Base-by-base conservation (phyloP, 78 protist genomes). In the Dictyostelium purpureum region DNA sequence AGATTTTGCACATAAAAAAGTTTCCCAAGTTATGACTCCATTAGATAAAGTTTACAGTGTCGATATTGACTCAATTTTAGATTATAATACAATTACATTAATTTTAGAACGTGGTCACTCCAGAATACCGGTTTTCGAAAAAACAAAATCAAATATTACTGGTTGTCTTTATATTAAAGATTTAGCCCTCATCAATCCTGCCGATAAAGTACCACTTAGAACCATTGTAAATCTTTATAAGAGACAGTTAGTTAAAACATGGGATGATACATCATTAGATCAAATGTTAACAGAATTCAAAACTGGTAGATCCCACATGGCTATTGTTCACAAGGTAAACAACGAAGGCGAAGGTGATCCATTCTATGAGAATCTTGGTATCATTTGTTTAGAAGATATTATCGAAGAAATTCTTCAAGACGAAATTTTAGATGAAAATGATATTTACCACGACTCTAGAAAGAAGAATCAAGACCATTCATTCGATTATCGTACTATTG, bases 381-480 rank as follows among this genome's bases (percentile, higher is more conserved):
- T 97, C 37, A 92, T 96, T n/a, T 96, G 98, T 49, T 81, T 97
- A 14, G 98, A 96, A 67, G 98, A 97, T 65, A 63, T 97, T 26
- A 19, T 96, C 16, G 97, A 96, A 63, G 98, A 97, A 52, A 96
- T 97, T 31, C 69, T 96, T 38, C 95, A 88, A 87, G 92, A 85
- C 33, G 98, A 97, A 57, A 97, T 97, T 69, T 77, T 94, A 19
- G 98, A 97, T 87, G 98, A 97, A 63, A 93, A 88, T 26, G 98
- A 97, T 77, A 54, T 57, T 6, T 75, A 78, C 47, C 77, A 71
- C 28, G 79, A 38, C 2, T n/a, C 33, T 40, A 45, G 79, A 45
- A 71, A 71, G 59, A 69, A 24, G 33, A 71, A 71, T 28, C 79
- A 38, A 71, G 61, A 51, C 12, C 61, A 51, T 52, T 47, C 81